Evolutionary conservation across 164 flowering plant species (phyloP).

Genomic region (Aristolochia fimbriata): DNA sequence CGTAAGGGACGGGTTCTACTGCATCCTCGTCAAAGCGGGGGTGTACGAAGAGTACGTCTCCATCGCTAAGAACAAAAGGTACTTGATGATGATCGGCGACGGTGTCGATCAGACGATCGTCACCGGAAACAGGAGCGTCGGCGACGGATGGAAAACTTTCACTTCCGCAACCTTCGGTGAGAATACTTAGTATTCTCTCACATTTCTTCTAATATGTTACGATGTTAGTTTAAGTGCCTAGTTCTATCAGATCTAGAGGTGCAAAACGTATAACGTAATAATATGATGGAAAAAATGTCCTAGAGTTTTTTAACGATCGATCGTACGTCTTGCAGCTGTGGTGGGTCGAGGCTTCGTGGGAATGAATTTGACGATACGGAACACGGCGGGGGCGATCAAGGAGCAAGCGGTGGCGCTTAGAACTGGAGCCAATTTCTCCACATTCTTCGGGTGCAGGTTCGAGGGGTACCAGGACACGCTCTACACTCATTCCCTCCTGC

Average conservation of each 20-base stretch:
- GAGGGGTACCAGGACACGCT: slow-evolving; percentile 37
- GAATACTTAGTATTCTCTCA: not conserved
- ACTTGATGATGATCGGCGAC: slow-evolving; percentile 48
- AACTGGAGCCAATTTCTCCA: slow-evolving; percentile 46
- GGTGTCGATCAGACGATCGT: slow-evolving; percentile 23
- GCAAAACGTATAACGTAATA: too few relatives aligned
- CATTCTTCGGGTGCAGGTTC: slow-evolving; percentile 33
- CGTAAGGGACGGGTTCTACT: slow-evolving; percentile 19
- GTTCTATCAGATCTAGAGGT: too few relatives aligned
- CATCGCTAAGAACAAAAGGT: slow-evolving; percentile 25
- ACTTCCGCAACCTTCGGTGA: slow-evolving; percentile 26
- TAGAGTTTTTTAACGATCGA: too few relatives aligned
- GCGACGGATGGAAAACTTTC: slow-evolving; percentile 28
- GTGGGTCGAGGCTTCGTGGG: slow-evolving; percentile 33
- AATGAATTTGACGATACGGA: slow-evolving; percentile 37
- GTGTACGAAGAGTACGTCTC: slow-evolving; percentile 45
- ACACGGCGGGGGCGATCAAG: slow-evolving; percentile 61
- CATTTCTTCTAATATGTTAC: too few relatives aligned
- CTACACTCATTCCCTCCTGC: slow-evolving; percentile 27
- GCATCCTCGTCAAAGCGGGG: slow-evolving; percentile 33
- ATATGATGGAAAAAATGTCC: too few relatives aligned
- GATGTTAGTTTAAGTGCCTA: too few relatives aligned
- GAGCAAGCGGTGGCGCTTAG: slow-evolving; percentile 64
- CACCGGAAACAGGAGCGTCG: slow-evolving; percentile 18
- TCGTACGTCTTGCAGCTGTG: slow-evolving; percentile 48